Conservation (phyloP, 1,284 basidiomycete species). For the Amylostereum chailletii region DNA sequence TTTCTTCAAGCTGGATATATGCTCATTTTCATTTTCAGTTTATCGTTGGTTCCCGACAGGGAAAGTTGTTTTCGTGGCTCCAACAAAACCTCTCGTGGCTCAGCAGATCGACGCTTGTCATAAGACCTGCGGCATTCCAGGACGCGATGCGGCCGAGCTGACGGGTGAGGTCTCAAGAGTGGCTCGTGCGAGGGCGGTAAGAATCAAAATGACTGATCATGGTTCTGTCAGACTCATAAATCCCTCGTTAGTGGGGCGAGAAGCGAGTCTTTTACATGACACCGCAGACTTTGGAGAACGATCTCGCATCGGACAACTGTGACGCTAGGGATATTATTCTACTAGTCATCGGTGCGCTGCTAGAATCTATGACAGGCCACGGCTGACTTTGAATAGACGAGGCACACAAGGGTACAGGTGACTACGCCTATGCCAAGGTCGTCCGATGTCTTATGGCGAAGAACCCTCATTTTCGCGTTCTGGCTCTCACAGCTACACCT, state of each 20-base stretch:
- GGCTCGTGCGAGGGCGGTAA: constrained; percentile 53
- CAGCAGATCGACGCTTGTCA: constrained; percentile 96
- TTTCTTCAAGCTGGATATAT: neutral
- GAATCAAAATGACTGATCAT: constrained; percentile 17
- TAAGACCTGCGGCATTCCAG: constrained; percentile 89
- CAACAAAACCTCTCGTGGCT: constrained; percentile 90
- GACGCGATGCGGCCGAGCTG: constrained; percentile 77
- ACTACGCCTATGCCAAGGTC: constrained; percentile 89
- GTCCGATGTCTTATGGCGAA: constrained; percentile 87
- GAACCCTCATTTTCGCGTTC: constrained; percentile 88
- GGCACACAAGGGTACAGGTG: constrained; percentile 90
- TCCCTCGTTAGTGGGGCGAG: constrained; percentile 54
- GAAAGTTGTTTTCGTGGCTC: constrained; percentile 93
- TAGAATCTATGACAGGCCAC: constrained; percentile 2
- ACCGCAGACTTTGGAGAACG: constrained; percentile 92
- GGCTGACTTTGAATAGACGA: constrained; percentile 56
- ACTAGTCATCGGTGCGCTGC: constrained; percentile 61
- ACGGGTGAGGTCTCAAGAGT: constrained; percentile 63
- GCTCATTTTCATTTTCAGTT: constrained; percentile 32
- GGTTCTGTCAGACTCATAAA: neutral
- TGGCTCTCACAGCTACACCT: constrained; percentile 95
- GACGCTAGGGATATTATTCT: constrained; percentile 77
- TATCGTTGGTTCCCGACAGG: constrained; percentile 93
- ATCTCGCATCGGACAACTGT: constrained; percentile 66
- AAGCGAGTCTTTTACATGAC: constrained; percentile 98